Conservation (phyloP, 495 filamentous ascomycete species). For the Tuber brumale region DNA sequence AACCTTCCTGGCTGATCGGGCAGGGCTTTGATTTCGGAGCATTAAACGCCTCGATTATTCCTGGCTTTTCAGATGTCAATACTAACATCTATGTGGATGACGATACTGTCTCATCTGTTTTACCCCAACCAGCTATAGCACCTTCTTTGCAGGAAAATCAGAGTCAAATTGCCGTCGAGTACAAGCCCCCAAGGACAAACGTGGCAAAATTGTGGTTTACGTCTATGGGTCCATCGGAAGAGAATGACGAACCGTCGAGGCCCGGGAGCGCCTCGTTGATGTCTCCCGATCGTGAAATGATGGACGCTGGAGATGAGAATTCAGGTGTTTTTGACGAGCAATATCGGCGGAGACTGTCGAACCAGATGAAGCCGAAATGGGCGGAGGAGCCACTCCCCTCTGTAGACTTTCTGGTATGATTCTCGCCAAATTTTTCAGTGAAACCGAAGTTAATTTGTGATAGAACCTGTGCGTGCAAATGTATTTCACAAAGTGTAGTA, state of each 20-base stretch:
- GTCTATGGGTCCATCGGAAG: background rate
- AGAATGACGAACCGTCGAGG: background rate
- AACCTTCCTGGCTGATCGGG: background rate
- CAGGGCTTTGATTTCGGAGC: constrained; percentile 3
- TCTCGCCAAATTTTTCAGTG: background rate
- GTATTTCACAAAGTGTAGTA: constrained; percentile 2
- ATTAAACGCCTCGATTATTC: constrained; percentile 2
- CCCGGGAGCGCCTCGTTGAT: background rate
- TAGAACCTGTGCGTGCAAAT: constrained; percentile 3
- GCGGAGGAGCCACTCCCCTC: background rate
- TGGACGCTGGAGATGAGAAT: background rate
- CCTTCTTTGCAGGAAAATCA: background rate
- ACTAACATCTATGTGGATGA: background rate
- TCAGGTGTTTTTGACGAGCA: background rate
- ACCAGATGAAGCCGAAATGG: constrained; percentile 3
- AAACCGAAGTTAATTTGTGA: background rate
- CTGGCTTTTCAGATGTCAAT: background rate
- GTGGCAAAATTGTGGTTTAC: constrained; percentile 1
- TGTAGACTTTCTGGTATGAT: background rate
- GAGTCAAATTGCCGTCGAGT: background rate
- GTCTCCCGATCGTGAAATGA: background rate
- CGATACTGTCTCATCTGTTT: background rate
- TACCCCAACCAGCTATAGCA: background rate
- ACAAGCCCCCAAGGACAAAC: background rate
- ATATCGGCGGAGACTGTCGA: background rate